These are phyloP conservation scores for Silene coronaria DNA, from an alignment of 179 eudicot genomes.

Conservation along the genomic window DNA sequence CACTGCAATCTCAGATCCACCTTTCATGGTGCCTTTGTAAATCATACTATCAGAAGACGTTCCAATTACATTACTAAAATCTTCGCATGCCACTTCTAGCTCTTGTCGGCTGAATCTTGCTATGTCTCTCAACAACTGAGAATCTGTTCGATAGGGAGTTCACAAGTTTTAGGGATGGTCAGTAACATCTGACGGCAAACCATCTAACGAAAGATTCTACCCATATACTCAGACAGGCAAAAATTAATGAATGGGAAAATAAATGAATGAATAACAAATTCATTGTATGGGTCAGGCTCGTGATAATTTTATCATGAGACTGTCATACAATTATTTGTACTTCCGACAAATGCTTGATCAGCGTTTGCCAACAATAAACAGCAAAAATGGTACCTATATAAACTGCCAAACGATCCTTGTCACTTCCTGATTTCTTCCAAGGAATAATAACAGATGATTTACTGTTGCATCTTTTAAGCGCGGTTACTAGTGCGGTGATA, in stretches of 20 bases:
- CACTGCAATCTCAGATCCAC: constrained; percentile 92
- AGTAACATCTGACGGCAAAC: too few relatives aligned
- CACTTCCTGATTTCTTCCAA: constrained; percentile 80
- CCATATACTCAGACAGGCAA: background rate
- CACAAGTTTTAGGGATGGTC: background rate
- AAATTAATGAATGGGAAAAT: background rate
- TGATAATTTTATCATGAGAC: too few relatives aligned
- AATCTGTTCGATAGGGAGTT: constrained; percentile 38
- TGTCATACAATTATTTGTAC: too few relatives aligned
- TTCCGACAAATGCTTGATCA: background rate
- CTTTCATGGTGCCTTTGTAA: constrained; percentile 84
- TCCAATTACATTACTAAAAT: constrained; percentile 92
- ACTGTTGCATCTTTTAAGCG: constrained; percentile 47
- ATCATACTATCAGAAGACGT: constrained; percentile 78
- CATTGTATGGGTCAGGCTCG: too few relatives aligned
- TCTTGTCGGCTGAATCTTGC: constrained; percentile 64
- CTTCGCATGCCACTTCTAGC: constrained; percentile 97
- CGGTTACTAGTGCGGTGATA: constrained; percentile 41
- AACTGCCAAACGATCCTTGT: constrained; percentile 51
- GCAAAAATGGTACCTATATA: constrained; percentile 41
- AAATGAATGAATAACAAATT: too few relatives aligned
- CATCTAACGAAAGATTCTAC: background rate
- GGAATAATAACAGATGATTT: constrained; percentile 63
- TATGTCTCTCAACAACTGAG: constrained; percentile 70
- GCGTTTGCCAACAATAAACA: background rate